These are phyloP conservation scores for Apiospora hydei DNA, from an alignment of 2,329 filamentous ascomycete species.

Conservation along the genomic window DNA sequence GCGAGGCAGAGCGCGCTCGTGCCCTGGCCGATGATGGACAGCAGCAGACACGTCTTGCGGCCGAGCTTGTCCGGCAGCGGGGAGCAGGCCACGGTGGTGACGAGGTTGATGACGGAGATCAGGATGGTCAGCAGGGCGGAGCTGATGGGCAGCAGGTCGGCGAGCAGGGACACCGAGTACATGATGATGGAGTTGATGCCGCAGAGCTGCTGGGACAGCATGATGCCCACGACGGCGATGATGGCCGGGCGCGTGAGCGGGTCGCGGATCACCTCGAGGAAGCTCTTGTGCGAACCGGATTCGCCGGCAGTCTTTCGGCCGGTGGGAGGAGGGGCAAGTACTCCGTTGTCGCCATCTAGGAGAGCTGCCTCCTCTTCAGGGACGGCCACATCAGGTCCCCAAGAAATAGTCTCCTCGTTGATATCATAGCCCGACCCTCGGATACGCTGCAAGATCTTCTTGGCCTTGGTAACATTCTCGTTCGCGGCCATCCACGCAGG, in stretches of 20 bases:
- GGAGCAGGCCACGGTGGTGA: constrained; percentile 81
- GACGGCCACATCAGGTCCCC: constrained; percentile 54
- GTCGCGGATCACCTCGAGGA: constrained; percentile 71
- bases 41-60: constrained; percentile 82
- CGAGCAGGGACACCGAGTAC: constrained; percentile 93
- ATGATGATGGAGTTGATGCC: constrained; percentile 98
- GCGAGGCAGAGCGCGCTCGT: constrained; percentile 78
- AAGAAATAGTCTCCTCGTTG: constrained; percentile 73
- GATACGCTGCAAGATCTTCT: constrained; percentile 74
- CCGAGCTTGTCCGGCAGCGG: constrained; percentile 88
- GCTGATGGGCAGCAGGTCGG: constrained; percentile 79
- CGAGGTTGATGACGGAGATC: constrained; percentile 85
- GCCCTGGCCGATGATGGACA: constrained; percentile 87
- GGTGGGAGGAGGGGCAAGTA: constrained; percentile 34
- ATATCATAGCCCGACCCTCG: constrained; percentile 75
- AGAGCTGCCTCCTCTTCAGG: constrained; percentile 66
- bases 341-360: constrained; percentile 60
- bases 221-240: constrained; percentile 85
- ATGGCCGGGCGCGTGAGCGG: constrained; percentile 75
- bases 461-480: constrained; percentile 67
- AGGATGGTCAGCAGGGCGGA: constrained; percentile 86
- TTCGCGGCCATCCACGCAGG: constrained; percentile 84
- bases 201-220: constrained; percentile 91
- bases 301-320: constrained; percentile 35
- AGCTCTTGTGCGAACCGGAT: constrained; percentile 57